These are phyloP conservation scores for Penicillium chermesinum DNA, from an alignment of 495 filamentous ascomycete species.

Conservation along the genomic window DNA sequence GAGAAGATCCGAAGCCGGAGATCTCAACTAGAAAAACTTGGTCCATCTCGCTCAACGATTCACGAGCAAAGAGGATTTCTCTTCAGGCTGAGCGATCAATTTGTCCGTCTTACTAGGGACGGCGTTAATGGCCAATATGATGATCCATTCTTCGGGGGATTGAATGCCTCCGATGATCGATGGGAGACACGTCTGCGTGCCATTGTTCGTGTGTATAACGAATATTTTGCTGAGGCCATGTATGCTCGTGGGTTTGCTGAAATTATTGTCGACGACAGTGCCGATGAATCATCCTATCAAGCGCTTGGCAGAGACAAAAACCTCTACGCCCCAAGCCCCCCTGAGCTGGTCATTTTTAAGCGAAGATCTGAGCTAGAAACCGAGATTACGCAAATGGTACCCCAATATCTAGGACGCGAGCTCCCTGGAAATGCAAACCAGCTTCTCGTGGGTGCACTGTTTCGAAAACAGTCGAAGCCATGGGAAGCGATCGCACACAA, in stretches of 20 bases:
- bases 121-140: conserved; percentile 53
- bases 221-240: conserved; percentile 51
- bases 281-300: too few species aligned
- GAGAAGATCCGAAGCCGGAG: conserved; percentile 15
- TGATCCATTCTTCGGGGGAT: conserved; percentile 50
- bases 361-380: conserved; percentile 10
- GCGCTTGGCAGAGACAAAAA: too few species aligned
- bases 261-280: not conserved
- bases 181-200: conserved; percentile 52
- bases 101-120: conserved; percentile 44
- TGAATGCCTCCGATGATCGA: not conserved
- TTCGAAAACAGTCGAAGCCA: conserved; percentile 37
- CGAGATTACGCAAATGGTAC: conserved; percentile 12
- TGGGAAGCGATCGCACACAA: conserved; percentile 29
- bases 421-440: conserved; percentile 44
- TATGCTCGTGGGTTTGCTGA: not conserved
- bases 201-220: conserved; percentile 51
- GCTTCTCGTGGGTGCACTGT: conserved; percentile 37
- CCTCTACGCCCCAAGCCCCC: too few species aligned
- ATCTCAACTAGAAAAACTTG: conserved; percentile 40
- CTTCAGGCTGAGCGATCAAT: conserved; percentile 46
- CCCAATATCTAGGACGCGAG: conserved; percentile 33
- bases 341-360: not conserved
- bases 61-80: conserved; percentile 53
- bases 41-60: conserved; percentile 39